Evolutionary conservation across 1,284 basidiomycete species (phyloP).

Genomic region (Ustilago tritici): DNA sequence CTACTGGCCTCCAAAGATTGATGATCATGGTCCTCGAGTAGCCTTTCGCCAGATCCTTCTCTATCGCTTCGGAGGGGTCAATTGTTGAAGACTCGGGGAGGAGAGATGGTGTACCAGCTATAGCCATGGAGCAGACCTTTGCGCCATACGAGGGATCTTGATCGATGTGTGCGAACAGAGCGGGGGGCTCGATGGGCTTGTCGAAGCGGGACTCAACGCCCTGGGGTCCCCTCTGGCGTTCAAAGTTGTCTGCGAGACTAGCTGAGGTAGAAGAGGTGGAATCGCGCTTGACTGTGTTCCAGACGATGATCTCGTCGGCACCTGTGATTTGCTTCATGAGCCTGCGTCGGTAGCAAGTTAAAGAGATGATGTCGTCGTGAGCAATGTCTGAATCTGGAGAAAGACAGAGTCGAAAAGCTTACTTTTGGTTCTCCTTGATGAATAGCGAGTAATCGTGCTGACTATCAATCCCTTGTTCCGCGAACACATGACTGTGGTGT

Average conservation of each 20-base stretch:
- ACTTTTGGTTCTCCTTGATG: conserved; percentile 23
- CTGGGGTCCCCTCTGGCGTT: conserved; percentile 26
- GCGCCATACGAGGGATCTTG: conserved; percentile 28
- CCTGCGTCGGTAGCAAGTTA: not conserved
- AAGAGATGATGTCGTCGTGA: not conserved
- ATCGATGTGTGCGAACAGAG: conserved; percentile 34
- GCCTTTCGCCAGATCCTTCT: conserved; percentile 3
- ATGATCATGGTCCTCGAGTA: conserved; percentile 35
- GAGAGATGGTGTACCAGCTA: conserved; percentile 23
- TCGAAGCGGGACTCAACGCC: conserved; percentile 33
- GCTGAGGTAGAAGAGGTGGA: conserved; percentile 23
- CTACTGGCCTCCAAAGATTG: conserved; percentile 37
- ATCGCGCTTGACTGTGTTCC: conserved; percentile 35
- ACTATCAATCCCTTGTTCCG: conserved; percentile 21
- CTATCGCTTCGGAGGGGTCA: conserved; percentile 18
- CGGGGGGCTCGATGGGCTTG: conserved; percentile 33
- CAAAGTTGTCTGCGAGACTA: conserved; percentile 20
- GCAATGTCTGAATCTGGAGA: not conserved
- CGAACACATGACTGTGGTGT: conserved; percentile 15
- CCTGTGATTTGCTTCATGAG: conserved; percentile 30
- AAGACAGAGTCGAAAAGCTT: not conserved
- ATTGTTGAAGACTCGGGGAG: not conserved
- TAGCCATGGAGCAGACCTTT: conserved; percentile 35
- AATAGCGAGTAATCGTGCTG: conserved; percentile 29
- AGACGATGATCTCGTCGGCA: conserved; percentile 35